Base-by-base conservation (phyloP, 148 eudicot species). In the Nepenthes gracilis region DNA sequence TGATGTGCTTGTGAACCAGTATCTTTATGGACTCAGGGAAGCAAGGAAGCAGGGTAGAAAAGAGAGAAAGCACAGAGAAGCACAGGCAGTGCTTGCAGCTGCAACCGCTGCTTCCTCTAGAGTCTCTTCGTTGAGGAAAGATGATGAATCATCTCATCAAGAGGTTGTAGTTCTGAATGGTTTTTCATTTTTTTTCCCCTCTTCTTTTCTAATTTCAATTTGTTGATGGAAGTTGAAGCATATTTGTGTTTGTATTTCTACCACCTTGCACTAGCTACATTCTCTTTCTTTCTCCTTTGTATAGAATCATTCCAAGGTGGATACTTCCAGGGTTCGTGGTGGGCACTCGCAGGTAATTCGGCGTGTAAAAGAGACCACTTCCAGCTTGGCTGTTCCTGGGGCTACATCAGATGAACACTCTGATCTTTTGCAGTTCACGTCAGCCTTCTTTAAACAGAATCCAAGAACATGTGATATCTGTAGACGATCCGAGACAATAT, bases 61-160 rank as follows among this genome's bases (percentile, higher is more conserved):
- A 75, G 99, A 93, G 73, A 83, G 84, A 70, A 81, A 88, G 74
- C 85, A 86, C 67, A 93, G 79, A 73, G 99, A 93, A 77, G 99
- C 99, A 34, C 96, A 89, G 72, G 96, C 86, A 61, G 84, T 93
- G 34, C 79, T 93, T 55, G 94, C 96, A 58, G 96, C 96, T 71
- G 99, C 99, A 40, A 86, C 96, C 69, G 99, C 96, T 63, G 84
- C 96, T 59, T 88, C 98, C 55, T 85, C 90, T 66, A 75, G 99
- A 74, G 67, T 71, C 40, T 87, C 97, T 48, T 86, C 99, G 36
- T 67, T 85, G 47, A 82, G 99, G 80, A 93, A 86, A 68, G 99
- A 93, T 65, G 92, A 93, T 60, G 99, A 93, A 69, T 74, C 84
- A 69, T 68, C 81, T 13, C 80, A 58, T 50, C 78, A 60, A 58